Conservation (phyloP, 2,329 filamentous ascomycete genomes). For the Colletotrichum filicis region DNA sequence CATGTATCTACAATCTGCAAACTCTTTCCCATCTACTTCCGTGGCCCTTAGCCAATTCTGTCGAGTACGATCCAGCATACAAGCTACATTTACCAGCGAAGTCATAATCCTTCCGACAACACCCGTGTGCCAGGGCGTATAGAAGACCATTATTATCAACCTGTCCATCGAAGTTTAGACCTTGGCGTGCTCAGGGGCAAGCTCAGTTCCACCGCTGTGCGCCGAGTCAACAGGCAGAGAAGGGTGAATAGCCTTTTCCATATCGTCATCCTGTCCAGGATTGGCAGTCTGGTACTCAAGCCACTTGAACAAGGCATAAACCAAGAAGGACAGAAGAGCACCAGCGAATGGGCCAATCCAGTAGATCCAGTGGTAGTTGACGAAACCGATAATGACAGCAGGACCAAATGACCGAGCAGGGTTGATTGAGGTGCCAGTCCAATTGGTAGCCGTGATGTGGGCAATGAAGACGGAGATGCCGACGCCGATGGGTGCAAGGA, state of each 20-base stretch:
- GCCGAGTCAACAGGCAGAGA: not conserved
- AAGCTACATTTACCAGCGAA: not conserved
- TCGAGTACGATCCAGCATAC: not conserved
- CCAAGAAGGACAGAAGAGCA: not conserved
- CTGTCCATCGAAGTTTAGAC: not conserved
- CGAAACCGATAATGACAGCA: slow-evolving; percentile 53
- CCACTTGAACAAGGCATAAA: not conserved
- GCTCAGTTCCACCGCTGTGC: not conserved
- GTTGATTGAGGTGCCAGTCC: slow-evolving; percentile 60
- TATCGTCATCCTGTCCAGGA: slow-evolving; percentile 32
- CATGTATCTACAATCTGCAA: not conserved
- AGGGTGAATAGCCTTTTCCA: slow-evolving; percentile 1
- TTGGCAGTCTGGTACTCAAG: not conserved
- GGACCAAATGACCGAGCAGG: slow-evolving; percentile 63
- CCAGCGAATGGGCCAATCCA: slow-evolving; percentile 38
- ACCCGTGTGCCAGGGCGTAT: not conserved
- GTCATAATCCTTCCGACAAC: not conserved
- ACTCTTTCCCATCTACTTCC: not conserved
- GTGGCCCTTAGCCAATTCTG: not conserved
- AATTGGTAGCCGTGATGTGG: slow-evolving; percentile 55
- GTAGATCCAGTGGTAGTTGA: slow-evolving; percentile 63
- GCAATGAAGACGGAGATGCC: slow-evolving; percentile 76
- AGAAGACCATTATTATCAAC: not conserved
- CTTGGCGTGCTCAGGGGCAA: not conserved
- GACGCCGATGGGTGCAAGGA: slow-evolving; percentile 76